A percentile compares a stretch with the other conserved stretches of the same genome.
Conservation (phyloP, 2,329 filamentous ascomycete genomes). For the Aspergillus costaricaensis region DNA sequence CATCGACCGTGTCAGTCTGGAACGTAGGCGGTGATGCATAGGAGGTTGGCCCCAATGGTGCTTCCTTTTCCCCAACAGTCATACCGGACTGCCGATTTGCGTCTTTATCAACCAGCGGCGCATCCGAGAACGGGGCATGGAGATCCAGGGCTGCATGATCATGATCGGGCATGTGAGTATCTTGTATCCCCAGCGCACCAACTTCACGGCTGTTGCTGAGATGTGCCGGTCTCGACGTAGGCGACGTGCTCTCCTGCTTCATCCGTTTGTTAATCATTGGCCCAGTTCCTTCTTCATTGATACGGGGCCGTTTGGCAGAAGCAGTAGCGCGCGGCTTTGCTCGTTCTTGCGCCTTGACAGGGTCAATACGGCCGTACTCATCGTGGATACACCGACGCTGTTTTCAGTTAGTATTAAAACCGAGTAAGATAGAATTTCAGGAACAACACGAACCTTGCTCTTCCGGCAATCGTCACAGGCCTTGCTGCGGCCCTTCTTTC, state of each 20-base stretch:
- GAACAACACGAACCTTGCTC: constrained; percentile 58
- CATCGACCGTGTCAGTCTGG: constrained; percentile 36
- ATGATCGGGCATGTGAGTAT: constrained; percentile 16
- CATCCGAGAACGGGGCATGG: constrained; percentile 1
- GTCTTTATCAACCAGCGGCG: constrained; percentile 9
- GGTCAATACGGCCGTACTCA: constrained; percentile 64
- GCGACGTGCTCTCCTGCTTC: constrained; percentile 38
- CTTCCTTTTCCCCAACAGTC: constrained; percentile 22
- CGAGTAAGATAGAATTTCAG: not conserved
- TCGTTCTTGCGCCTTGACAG: constrained; percentile 62
- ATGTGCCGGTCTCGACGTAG: constrained; percentile 26
- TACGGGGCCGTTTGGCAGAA: constrained; percentile 56
- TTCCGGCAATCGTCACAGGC: constrained; percentile 68
- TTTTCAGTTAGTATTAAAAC: constrained; percentile 22
- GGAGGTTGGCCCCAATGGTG: constrained; percentile 27
- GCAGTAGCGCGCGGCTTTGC: constrained; percentile 60
- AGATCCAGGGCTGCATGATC: constrained; percentile 15
- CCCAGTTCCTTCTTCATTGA: constrained; percentile 43
- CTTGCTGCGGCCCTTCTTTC: constrained; percentile 62
- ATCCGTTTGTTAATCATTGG: constrained; percentile 32
- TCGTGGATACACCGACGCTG: constrained; percentile 69
- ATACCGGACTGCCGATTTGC: constrained; percentile 18
- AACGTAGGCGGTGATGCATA: constrained; percentile 43
- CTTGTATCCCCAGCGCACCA: constrained; percentile 19
- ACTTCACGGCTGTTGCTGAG: constrained; percentile 21